Evolutionary conservation across 2,329 filamentous ascomycete species (phyloP), one percentile per base, ranked within the genome.

Genomic region (Bipolaris bicolor): DNA sequence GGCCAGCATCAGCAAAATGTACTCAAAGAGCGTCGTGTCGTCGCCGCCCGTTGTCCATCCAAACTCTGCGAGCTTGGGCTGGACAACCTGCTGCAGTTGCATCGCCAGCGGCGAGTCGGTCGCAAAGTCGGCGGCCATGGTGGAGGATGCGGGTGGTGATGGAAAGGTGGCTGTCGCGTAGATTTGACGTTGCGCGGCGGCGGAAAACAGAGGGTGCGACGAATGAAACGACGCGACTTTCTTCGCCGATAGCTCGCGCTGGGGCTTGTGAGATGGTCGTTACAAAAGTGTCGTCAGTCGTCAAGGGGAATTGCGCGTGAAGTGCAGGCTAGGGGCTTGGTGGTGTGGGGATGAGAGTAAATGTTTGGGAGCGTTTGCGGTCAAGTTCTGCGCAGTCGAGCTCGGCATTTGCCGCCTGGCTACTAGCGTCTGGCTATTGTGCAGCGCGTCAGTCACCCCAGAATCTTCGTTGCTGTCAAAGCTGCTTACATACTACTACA

Each of bases 1-100:
- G 61, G 91, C 91, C 31, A 99, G 86, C 94, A 98, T 97, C 62
- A 98, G 86, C 57, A 98, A 90, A 66, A 99, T 95, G 80, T 98
- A 99, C 80, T 99, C 95, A 58, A 92, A 89, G 58, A 99, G 86
- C 36, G 92, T 91, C 22, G 89, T 88, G 76, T 94, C 92, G 71
- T 87, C 86, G 66, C 89, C 89, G 66, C 89, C 89, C 29, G 90
- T 88, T 61, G 88, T 92, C 94, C 95, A 98, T 70, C 93, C 94
- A 65, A 93, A 89, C 79, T 99, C 94, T 57, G 92, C 86, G 56
- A 99, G 83, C 81, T 98, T 98, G 31, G 91, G 90, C 78, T 95
- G 91, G 62, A 98, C 92, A 40, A 88, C 89, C 68, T 83, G 82
- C 74, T 90, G 92, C 52, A 99, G 86, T 63, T 92, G 90, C 67